Evolutionary conservation across 495 filamentous ascomycete species (phyloP), one percentile per base, ranked within the genome.

Genomic region (Penicillium bovifimosum): DNA sequence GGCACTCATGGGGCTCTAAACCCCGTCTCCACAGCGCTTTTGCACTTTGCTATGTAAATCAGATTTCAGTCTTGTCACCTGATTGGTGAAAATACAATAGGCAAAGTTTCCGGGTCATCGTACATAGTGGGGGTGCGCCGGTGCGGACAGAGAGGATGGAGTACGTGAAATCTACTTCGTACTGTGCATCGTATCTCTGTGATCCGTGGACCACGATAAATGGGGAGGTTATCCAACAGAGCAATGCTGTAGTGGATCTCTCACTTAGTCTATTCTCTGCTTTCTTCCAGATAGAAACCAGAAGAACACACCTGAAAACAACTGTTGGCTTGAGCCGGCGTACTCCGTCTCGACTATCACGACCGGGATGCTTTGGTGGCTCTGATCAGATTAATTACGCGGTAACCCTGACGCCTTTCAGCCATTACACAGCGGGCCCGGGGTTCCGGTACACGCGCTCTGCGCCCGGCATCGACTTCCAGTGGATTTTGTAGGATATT

Each of bases 361-460:
- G 18, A 38, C 5, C 27, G 16, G 42, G 41, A 42, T 51, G n/a
- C 10, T 47, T 52, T 40, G 35, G 40, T 50, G 35, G 27, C 35
- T 38, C 41, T 47, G 41, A 2, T 31, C 26, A 35, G 36, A 39
- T 54, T 46, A 47, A 38, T 53, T 48, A 44, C 46, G 43, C 52
- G 29, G 35, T 46, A 20, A 52, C 36, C 43, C 24, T 32, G 33
- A 39, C 33, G 20, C 24, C 33, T 34, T 45, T 52, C 47, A 46
- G n/a, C 57, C 52, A 60, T 63, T 58, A 58, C 54, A 60, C 53
- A 45, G 57, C 58, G 57, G 57, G 60, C 51, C 54, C 44, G 47
- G 11, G 50, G 51, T 50, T 48, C 54, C 45, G 44, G 20, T 47
- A 33, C 27, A 43, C 26, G 46, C 46, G 29, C 39, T 44, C 44